These are phyloP conservation scores for Boletus rufocinnamomeus DNA, from an alignment of 768 basidiomycete species.

Conservation along the genomic window DNA sequence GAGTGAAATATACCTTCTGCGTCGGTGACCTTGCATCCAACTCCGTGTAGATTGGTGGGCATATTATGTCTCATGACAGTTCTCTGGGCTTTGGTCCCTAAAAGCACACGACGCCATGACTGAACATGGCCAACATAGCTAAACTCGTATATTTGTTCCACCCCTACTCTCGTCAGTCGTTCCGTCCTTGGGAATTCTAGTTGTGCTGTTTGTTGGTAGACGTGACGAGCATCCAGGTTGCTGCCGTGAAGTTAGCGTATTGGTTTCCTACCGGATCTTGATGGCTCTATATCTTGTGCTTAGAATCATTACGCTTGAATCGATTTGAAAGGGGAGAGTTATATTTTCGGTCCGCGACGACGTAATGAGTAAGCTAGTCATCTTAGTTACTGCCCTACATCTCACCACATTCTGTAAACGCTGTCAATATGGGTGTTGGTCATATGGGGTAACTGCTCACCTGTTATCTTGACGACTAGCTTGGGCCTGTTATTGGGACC, in stretches of 20 bases:
- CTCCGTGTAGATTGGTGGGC: slow-evolving; percentile 26
- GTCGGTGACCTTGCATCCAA: background rate
- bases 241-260: background rate
- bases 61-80: slow-evolving; percentile 42
- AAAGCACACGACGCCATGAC: slow-evolving; percentile 11
- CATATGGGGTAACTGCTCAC: slow-evolving; percentile 42
- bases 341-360: background rate
- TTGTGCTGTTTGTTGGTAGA: background rate
- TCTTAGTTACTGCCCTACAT: slow-evolving; percentile 41
- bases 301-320: background rate
- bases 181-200: background rate
- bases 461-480: slow-evolving; percentile 82
- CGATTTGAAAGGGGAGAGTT: background rate
- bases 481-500: slow-evolving; percentile 91
- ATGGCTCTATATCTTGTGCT: background rate
- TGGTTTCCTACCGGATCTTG: background rate
- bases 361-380: background rate
- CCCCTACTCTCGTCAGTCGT: background rate
- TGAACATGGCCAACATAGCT: background rate
- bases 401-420: slow-evolving; percentile 53
- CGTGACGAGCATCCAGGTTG: background rate
- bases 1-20: slow-evolving; percentile 21
- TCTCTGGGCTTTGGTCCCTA: slow-evolving; percentile 43
- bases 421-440: background rate
- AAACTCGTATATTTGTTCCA: background rate